These are phyloP conservation scores for Chlorella sp. DNA, from an alignment of 139 green algal species.

Conservation along the genomic window DNA sequence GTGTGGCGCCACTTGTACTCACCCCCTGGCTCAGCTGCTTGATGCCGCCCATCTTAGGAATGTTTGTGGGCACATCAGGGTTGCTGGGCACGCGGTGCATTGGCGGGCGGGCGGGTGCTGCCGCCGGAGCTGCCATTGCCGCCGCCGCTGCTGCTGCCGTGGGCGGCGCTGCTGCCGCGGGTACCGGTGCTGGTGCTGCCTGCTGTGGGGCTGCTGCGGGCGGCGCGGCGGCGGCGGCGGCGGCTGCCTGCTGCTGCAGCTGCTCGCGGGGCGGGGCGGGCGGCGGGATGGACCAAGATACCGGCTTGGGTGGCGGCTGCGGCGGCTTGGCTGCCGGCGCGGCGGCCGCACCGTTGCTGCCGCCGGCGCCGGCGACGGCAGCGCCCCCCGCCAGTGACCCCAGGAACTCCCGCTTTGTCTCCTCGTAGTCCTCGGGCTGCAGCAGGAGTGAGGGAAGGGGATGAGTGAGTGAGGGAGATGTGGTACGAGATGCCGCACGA, in stretches of 20 bases:
- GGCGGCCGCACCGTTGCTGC: neutral
- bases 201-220: neutral
- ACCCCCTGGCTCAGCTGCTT: constrained; percentile 32
- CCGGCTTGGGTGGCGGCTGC: neutral
- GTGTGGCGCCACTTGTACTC: too few relatives aligned
- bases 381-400: constrained; percentile 54
- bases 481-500: too few relatives aligned
- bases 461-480: too few relatives aligned
- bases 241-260: neutral
- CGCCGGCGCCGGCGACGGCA: neutral
- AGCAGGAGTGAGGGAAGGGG: too few relatives aligned
- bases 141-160: constrained; percentile 3
- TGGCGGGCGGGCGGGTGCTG: neutral
- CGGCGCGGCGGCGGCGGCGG: neutral
- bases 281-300: constrained; percentile 16
- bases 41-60: constrained; percentile 60
- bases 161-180: too few relatives aligned
- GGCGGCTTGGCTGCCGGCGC: neutral
- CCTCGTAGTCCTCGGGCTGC: constrained; percentile 71
- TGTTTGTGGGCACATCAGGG: constrained; percentile 48
- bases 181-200: too few relatives aligned
- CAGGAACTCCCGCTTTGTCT: constrained; percentile 76
- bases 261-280: neutral
- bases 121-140: neutral
- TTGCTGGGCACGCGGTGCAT: neutral